Conservation (phyloP, 371 early-diverging fungal species). For the Blakeslea trispora region DNA sequence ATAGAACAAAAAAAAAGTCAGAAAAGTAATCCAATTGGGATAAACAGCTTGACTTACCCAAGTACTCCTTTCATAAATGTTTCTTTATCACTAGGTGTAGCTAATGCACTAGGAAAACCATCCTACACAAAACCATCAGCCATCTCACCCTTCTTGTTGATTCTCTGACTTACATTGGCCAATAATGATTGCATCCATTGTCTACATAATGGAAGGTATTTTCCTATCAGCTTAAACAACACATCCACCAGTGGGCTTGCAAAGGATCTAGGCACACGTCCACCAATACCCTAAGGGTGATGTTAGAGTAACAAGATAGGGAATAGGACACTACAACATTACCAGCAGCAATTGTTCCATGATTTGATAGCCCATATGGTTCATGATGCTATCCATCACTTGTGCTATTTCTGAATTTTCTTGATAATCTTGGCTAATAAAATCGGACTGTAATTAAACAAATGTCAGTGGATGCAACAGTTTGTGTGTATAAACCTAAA, state of each 20-base stretch:
- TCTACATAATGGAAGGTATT: constrained; percentile 53
- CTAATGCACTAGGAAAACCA: constrained; percentile 65
- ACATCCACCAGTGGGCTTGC: constrained; percentile 63
- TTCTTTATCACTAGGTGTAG: constrained; percentile 57
- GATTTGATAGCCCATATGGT: constrained; percentile 54
- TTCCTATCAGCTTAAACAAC: constrained; percentile 60
- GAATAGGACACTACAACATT: no score
- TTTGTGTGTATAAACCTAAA: background rate
- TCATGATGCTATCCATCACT: constrained; percentile 44
- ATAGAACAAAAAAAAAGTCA: constrained; percentile 6
- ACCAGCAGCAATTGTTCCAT: constrained; percentile 59
- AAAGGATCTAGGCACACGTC: constrained; percentile 71
- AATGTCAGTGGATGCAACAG: background rate
- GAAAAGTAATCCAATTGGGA: no score
- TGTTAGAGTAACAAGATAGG: no score
- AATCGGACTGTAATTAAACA: constrained; percentile 47
- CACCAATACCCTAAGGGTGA: constrained; percentile 65
- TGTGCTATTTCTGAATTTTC: constrained; percentile 42
- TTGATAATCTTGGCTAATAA: constrained; percentile 52
- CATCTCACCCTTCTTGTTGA: no score
- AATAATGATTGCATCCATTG: constrained; percentile 62
- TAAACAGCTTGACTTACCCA: constrained; percentile 55
- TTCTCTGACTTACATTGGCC: constrained; percentile 55
- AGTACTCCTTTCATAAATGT: constrained; percentile 60
- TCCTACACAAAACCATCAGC: no score